These are phyloP conservation scores for Aspergillus ostianus DNA, from an alignment of 495 filamentous ascomycete genomes.

Conservation along the genomic window DNA sequence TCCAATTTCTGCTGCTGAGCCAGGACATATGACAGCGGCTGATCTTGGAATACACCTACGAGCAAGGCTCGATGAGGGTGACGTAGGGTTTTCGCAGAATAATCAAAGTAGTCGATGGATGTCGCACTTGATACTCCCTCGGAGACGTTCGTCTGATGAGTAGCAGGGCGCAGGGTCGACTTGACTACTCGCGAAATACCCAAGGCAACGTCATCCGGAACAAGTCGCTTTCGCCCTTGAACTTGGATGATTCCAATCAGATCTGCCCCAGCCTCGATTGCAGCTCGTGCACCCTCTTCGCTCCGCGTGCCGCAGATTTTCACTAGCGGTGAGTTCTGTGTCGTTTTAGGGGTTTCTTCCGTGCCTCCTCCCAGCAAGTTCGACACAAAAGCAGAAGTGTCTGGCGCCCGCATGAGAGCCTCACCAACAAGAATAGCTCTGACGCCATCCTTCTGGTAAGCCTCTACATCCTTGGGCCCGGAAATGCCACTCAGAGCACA, in stretches of 20 bases:
- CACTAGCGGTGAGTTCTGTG: slow-evolving; percentile 57
- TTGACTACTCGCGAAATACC: slow-evolving; percentile 80
- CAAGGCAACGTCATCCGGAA: slow-evolving; percentile 71
- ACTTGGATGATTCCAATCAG: slow-evolving; percentile 91
- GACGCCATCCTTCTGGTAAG: slow-evolving; percentile 84
- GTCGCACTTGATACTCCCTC: slow-evolving; percentile 28
- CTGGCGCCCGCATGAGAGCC: slow-evolving; percentile 84
- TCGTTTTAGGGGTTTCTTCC: slow-evolving; percentile 20
- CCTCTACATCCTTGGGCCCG: slow-evolving; percentile 82
- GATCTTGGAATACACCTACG: slow-evolving; percentile 93
- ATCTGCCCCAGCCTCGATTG: slow-evolving; percentile 87
- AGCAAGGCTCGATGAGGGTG: slow-evolving; percentile 67
- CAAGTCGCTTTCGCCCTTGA: slow-evolving; percentile 72
- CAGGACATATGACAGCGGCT: slow-evolving; percentile 77
- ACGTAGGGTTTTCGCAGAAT: slow-evolving; percentile 50
- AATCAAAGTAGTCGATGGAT: slow-evolving; percentile 62
- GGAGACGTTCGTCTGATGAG: slow-evolving; percentile 31
- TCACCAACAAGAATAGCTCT: slow-evolving; percentile 94
- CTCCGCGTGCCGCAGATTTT: slow-evolving; percentile 97
- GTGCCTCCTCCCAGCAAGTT: slow-evolving; percentile 67
- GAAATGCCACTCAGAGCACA: slow-evolving; percentile 95
- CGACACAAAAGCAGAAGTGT: slow-evolving; percentile 77
- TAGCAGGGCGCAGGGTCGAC: slow-evolving; percentile 48
- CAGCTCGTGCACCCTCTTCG: slow-evolving; percentile 73
- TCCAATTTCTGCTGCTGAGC: slow-evolving; percentile 68